phyloP scores from a whole-genome alignment of 495 filamentous ascomycete species.

The Aspergillus steynii region DNA sequence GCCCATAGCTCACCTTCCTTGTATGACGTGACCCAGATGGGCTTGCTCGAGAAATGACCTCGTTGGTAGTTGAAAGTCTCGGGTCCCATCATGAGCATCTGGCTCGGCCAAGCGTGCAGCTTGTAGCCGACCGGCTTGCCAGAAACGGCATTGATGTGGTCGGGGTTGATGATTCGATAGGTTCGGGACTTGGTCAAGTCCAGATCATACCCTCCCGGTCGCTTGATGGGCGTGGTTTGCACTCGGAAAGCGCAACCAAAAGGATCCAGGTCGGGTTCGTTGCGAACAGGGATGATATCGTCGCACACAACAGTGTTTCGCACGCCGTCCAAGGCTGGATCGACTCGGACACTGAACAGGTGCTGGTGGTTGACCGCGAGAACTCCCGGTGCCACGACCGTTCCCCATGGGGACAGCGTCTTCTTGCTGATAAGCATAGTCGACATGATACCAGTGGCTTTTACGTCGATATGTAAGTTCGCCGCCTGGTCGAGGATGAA shows the following conservation, averaged over 20 bases:
- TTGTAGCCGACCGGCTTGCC: slow-evolving; percentile 71
- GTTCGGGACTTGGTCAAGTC: slow-evolving; percentile 56
- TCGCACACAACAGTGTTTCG: slow-evolving; percentile 63
- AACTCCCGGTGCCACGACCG: slow-evolving; percentile 73
- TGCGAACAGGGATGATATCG: slow-evolving; percentile 65
- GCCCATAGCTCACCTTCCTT: slow-evolving; percentile 72
- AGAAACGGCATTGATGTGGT: slow-evolving; percentile 62
- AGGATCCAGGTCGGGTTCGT: slow-evolving; percentile 62
- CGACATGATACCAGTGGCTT: slow-evolving; percentile 75
- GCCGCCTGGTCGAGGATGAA: slow-evolving; percentile 77
- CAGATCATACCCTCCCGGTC: slow-evolving; percentile 60
- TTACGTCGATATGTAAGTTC: slow-evolving; percentile 68
- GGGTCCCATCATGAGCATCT: slow-evolving; percentile 69
- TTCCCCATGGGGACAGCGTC: slow-evolving; percentile 62
- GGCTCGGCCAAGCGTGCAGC: slow-evolving; percentile 63
- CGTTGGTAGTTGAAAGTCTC: slow-evolving; percentile 66
- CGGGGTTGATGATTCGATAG: slow-evolving; percentile 70
- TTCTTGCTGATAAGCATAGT: slow-evolving; percentile 63
- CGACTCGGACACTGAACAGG: slow-evolving; percentile 77
- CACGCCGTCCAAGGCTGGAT: slow-evolving; percentile 70
- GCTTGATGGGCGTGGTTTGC: slow-evolving; percentile 51
- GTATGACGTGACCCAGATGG: slow-evolving; percentile 71
- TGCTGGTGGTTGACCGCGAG: slow-evolving; percentile 74
- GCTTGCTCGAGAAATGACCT: slow-evolving; percentile 62
- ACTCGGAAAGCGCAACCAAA: slow-evolving; percentile 68